These are phyloP conservation scores for Fusarium sp. DNA, from an alignment of 2,329 filamentous ascomycete genomes.

Conservation along the genomic window DNA sequence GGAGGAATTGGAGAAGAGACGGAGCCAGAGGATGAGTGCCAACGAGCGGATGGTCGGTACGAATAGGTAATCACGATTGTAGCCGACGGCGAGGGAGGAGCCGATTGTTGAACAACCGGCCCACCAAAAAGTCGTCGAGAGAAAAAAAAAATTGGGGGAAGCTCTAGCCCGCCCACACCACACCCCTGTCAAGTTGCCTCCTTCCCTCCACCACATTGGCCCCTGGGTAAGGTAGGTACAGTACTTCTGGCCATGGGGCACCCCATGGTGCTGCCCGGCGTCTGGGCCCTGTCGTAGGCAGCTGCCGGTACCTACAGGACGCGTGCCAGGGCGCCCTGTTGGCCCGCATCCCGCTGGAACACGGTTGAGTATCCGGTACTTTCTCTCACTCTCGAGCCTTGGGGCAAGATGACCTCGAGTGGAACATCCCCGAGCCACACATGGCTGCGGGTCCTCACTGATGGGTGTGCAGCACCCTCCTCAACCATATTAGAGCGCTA, in stretches of 20 bases:
- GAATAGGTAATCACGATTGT: conserved; percentile 46
- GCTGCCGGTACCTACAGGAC: conserved; percentile 37
- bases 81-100: conserved; percentile 42
- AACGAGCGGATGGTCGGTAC: conserved; percentile 38
- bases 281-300: conserved; percentile 13
- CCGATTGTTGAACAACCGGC: conserved; percentile 52
- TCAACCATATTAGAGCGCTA: conserved; percentile 59
- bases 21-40: conserved; percentile 28
- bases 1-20: conserved; percentile 38
- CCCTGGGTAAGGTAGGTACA: conserved; percentile 25
- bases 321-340: conserved; percentile 22
- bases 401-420: conserved; percentile 10
- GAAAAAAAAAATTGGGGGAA: conserved; percentile 51
- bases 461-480: conserved; percentile 48
- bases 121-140: conserved; percentile 48
- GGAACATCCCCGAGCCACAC: conserved; percentile 43
- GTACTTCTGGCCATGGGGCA: conserved; percentile 3
- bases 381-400: conserved; percentile 25
- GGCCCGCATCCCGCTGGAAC: conserved; percentile 29
- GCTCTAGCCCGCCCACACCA: conserved; percentile 29
- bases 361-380: conserved; percentile 41
- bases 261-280: background rate
- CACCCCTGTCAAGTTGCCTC: conserved; percentile 35
- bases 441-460: conserved; percentile 40
- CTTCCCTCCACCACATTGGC: conserved; percentile 27